Base-by-base conservation (phyloP, 2,329 filamentous ascomycete species). In the Cercospora sesami region DNA sequence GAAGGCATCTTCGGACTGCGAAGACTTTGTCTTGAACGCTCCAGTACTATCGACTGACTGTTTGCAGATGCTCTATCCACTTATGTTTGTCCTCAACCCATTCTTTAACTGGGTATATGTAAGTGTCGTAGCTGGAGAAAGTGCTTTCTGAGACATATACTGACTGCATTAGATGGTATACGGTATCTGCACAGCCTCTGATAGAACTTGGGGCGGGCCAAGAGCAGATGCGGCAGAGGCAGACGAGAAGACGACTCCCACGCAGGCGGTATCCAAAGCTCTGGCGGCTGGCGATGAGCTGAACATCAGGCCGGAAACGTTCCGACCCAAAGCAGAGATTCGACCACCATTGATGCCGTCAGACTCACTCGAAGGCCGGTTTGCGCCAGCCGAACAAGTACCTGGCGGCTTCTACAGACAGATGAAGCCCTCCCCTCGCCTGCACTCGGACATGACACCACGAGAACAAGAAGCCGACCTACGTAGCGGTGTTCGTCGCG, bases 1-100 rank as follows among this genome's bases (percentile, higher is more conserved):
- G 42, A 48, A 23, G n/a, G 2, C 42, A 48, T 48, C 10, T 18
- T 10, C 42, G 4, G 39, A 9, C 39, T 9, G n/a, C 39, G 39
- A 45, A 18, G 10, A 18, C 3, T 2, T 12, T 14, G 1, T 23
- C 4, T 2, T 21, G 18, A 51, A 51, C n/a, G 1, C 5, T 51
- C 18, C 5, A 4, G 18, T 21, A 21, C 12, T 10, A 3, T 21
- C 45, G 21, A 51, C 45, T 51, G 45, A 51, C 45, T 23, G 36
- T 14, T 51, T 51, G 10, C 10, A 51, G 48, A 55, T 55, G 36
- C 36, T 42, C 3, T 98, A 98, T 78, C 94, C 94, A 0, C 75
- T 98, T 70, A 97, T 98, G 93, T 98, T 97, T 78, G 81, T 97
- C 58, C 80, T 97, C 71, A 98, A 97, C 77, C 94, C 95, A 0